phyloP scores from a whole-genome alignment of 2,329 filamentous ascomycete species.

The Fusarium tanahbumbuense region DNA sequence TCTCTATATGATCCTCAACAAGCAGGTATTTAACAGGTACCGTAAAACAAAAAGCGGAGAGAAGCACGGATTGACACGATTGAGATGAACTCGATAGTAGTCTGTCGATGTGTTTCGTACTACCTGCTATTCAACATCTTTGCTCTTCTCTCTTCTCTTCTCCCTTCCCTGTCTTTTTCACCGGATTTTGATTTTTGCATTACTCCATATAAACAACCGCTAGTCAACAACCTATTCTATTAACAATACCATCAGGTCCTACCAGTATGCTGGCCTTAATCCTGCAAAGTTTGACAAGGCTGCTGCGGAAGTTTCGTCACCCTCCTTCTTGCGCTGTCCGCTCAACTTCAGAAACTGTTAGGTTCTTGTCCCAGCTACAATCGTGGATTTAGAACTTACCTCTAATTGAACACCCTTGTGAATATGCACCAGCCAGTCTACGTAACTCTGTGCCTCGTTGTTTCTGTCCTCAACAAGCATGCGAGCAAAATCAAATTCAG shows the following conservation, averaged over 20 bases:
- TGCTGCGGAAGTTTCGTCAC: constrained; percentile 60
- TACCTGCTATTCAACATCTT: constrained; percentile 40
- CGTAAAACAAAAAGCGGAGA: constrained; percentile 3
- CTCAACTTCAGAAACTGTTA: constrained; percentile 62
- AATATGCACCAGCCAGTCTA: constrained; percentile 97
- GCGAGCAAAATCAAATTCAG: constrained; percentile 95
- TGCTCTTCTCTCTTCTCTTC: constrained; percentile 6
- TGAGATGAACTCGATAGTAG: constrained; percentile 19
- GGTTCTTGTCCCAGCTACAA: neutral
- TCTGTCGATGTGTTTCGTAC: constrained; percentile 33
- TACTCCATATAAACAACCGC: constrained; percentile 27
- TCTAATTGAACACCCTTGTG: constrained; percentile 94
- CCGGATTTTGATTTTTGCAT: constrained; percentile 29
- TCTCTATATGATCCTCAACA: neutral
- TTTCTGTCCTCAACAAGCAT: constrained; percentile 94
- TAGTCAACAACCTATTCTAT: constrained; percentile 27
- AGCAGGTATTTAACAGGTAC: constrained; percentile 12
- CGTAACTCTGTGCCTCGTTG: constrained; percentile 97
- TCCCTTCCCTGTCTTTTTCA: constrained; percentile 8
- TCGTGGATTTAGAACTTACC: constrained; percentile 58
- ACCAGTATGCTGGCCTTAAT: constrained; percentile 71
- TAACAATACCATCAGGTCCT: constrained; percentile 40
- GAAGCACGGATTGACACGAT: constrained; percentile 8
- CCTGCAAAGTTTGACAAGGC: constrained; percentile 68
- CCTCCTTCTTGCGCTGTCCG: constrained; percentile 78